Evolutionary conservation across 768 basidiomycete species (phyloP).

Genomic region (Kwoniella heveanensis): DNA sequence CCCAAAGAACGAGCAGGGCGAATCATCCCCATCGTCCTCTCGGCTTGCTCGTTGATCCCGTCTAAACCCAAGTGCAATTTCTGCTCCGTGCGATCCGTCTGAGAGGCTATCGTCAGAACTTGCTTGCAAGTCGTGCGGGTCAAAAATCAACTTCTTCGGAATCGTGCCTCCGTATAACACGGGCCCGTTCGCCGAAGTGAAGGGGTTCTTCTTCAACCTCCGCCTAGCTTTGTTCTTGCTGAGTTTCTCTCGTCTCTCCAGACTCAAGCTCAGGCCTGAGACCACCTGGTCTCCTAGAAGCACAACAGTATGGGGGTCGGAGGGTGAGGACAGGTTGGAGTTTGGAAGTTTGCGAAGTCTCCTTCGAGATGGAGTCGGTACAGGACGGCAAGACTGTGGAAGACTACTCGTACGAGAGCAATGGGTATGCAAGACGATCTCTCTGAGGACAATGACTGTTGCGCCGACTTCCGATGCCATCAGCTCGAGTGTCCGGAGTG

Average conservation of each 20-base stretch:
- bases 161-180: conserved; percentile 10
- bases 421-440: conserved; percentile 59
- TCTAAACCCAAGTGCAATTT: conserved; percentile 4
- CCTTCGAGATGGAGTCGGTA: not conserved
- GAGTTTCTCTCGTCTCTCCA: not conserved
- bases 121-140: conserved; percentile 1
- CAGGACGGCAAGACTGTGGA: not conserved
- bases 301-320: too few species aligned
- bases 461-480: conserved; percentile 96
- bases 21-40: conserved; percentile 6
- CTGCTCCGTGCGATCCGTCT: not conserved
- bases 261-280: too few species aligned
- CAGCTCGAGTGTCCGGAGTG: conserved; percentile 80
- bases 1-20: conserved; percentile 29
- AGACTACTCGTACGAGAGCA: not conserved
- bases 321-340: not conserved
- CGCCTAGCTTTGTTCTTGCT: not conserved
- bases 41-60: not conserved
- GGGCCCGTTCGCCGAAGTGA: not conserved
- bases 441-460: conserved; percentile 85
- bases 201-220: not conserved
- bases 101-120: not conserved
- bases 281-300: too few species aligned
- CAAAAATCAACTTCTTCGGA: conserved; percentile 21
- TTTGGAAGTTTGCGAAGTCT: not conserved